These are phyloP conservation scores for Brasilioporus rufonigricans DNA, from an alignment of 768 basidiomycete genomes.

Conservation along the genomic window DNA sequence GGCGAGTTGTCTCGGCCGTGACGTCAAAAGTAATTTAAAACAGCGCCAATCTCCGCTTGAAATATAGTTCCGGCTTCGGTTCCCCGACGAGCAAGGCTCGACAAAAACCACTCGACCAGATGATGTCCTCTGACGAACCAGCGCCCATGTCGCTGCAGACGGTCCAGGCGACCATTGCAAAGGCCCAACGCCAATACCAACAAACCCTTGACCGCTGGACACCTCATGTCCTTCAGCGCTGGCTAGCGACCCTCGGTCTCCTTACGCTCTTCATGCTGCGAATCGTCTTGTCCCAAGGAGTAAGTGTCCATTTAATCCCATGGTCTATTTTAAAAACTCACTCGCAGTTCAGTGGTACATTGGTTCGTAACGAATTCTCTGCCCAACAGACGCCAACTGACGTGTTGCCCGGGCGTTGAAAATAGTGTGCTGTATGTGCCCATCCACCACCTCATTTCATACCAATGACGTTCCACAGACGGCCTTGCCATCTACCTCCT, in stretches of 20 bases:
- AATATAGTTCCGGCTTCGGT: background rate
- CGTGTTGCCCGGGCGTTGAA: background rate
- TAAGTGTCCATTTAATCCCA: conserved; percentile 39
- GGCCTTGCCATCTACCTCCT: conserved; percentile 94
- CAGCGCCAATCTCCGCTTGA: conserved; percentile 15
- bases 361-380: conserved; percentile 49
- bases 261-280: conserved; percentile 77
- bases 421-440: conserved; percentile 66
- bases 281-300: conserved; percentile 87
- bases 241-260: conserved; percentile 74
- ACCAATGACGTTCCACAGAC: conserved; percentile 42
- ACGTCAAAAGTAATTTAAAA: too few relatives aligned
- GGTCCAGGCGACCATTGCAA: conserved; percentile 30
- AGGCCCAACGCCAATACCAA: conserved; percentile 77
- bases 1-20: too few relatives aligned
- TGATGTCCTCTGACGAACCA: conserved; percentile 36
- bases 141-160: conserved; percentile 27
- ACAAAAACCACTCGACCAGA: conserved; percentile 13
- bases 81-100: background rate
- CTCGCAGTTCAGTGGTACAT: conserved; percentile 75
- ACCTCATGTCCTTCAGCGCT: conserved; percentile 85
- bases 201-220: conserved; percentile 89
- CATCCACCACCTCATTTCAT: background rate
- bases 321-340: conserved; percentile 2
- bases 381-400: conserved; percentile 1